These are phyloP conservation scores for Capsicum baccatum DNA, from an alignment of 257 asterid genomes.

Conservation along the genomic window DNA sequence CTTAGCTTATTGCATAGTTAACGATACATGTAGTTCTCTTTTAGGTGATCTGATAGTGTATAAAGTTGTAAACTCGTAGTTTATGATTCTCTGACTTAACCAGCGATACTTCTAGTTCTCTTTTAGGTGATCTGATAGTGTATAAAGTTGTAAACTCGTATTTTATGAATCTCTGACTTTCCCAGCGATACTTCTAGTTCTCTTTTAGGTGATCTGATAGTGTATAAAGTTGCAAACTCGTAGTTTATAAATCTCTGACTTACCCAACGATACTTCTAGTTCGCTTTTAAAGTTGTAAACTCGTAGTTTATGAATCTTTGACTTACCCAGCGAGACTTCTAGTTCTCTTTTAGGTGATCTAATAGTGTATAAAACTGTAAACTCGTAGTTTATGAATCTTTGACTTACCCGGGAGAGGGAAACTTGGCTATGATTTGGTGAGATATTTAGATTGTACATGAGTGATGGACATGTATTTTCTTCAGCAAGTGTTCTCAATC, in stretches of 20 bases:
- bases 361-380: background rate
- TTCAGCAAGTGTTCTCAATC: constrained; percentile 40
- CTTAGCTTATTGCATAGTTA: background rate
- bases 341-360: background rate
- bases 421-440: constrained; percentile 33
- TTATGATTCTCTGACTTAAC: constrained; percentile 15
- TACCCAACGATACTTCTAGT: background rate
- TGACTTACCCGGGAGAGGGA: constrained; percentile 31
- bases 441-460: background rate
- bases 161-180: background rate
- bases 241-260: background rate
- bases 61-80: background rate
- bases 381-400: background rate
- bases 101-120: background rate
- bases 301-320: no score
- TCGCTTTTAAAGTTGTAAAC: background rate
- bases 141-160: background rate
- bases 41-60: background rate
- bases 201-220: background rate
- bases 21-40: background rate
- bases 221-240: background rate
- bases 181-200: background rate
- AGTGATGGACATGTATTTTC: constrained; percentile 26
- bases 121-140: background rate
- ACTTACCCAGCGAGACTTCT: background rate